These are phyloP conservation scores for Thalassiosira mediterranea DNA, from an alignment of 352 stramenopile genomes.

Conservation along the genomic window DNA sequence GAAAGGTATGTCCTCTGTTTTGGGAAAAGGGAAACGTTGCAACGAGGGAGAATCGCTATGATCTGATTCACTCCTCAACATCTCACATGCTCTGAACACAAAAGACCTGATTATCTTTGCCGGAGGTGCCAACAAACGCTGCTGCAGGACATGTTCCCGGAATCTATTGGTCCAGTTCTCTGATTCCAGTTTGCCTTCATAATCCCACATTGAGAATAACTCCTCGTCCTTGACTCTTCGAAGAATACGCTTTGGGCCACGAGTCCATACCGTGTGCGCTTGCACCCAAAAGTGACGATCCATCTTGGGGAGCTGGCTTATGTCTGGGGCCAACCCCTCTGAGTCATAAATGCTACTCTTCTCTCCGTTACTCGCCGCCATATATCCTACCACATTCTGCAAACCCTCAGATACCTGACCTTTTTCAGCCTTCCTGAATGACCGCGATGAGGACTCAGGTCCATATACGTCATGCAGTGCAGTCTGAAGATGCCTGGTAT, in stretches of 20 bases:
- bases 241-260: constrained; percentile 1
- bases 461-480: constrained; percentile 26
- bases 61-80: background rate
- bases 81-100: background rate
- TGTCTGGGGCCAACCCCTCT: background rate
- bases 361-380: background rate
- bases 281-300: background rate
- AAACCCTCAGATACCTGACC: background rate
- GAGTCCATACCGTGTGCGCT: background rate
- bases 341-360: background rate
- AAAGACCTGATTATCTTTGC: background rate
- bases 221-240: constrained; percentile 5
- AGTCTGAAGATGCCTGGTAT: constrained; percentile 19
- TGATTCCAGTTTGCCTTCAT: constrained; percentile 9
- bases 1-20: constrained; percentile 13
- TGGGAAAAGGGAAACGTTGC: background rate
- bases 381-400: background rate
- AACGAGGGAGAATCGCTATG: background rate
- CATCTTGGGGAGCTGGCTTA: background rate
- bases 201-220: constrained; percentile 31
- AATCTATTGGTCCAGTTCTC: background rate
- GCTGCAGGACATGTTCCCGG: background rate
- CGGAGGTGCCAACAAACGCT: background rate
- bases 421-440: background rate
- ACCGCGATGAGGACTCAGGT: background rate